Evolutionary conservation across 2,329 filamentous ascomycete species (phyloP), one percentile per base, ranked within the genome.

Genomic region (Xylaria sp.): DNA sequence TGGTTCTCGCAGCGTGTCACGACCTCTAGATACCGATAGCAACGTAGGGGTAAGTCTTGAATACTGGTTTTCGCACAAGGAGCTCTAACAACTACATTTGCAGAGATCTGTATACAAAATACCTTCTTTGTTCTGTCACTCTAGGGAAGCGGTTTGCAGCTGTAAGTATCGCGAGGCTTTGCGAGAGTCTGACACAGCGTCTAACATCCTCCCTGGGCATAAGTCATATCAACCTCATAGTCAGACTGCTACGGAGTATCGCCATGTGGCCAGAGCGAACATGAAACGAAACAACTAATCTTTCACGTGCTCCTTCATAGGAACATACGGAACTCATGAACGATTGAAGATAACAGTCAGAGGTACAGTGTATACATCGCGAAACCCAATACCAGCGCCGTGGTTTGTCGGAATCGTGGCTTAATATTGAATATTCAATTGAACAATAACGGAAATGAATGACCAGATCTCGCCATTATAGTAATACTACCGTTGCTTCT

Each of bases 401-500:
- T 10, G 13, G 11, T 38, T 13, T 56, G n/a, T 38, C 51, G 17
- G n/a, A 38, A 56, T 10, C 4, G 26, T 38, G 10, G 51, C n/a
- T 17, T 23, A 5, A 38, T 9, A 56, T 23, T 4, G n/a, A 53
- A 17, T 28, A 31, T 31, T 26, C 28, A 13, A 51, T 40, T 15
- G 13, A 44, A 31, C 40, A 17, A 23, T 3, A 59, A 26, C 26
- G 20, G 23, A 20, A 33, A 28, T n/a, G 36, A 38, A 38, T 26
- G 17, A 9, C 53, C 9, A 20, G 13, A 13, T 40, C 20, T 58
- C 26, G 11, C 15, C 6, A 31, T 20, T 56, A 38, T 36, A 36
- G 10, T 15, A 42, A 40, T 61, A 56, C 51, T 6, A 38, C 46
- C 28, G 17, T 62, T 15, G 46, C 28, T 53, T 53, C 44, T 28